phyloP scores from a whole-genome alignment of 495 filamentous ascomycete species.

The Letharia lupina region DNA sequence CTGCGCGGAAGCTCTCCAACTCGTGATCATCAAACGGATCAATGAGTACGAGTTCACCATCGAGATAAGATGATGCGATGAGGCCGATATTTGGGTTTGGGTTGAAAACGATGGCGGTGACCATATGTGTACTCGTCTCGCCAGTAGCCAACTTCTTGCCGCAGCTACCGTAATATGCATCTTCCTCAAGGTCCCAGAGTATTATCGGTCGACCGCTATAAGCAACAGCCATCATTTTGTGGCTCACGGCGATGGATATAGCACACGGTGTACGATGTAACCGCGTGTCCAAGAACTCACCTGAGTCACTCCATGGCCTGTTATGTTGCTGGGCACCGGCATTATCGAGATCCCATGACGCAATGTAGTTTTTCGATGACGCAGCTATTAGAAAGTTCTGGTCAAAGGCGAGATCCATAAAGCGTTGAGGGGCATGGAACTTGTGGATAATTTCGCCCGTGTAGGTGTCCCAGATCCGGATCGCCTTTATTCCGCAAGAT shows the following conservation, averaged over 20 bases:
- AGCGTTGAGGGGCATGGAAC: conserved; percentile 17
- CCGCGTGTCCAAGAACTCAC: not conserved
- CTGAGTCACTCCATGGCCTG: conserved; percentile 17
- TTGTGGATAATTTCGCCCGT: conserved; percentile 17
- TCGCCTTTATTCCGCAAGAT: conserved; percentile 11
- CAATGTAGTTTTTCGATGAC: conserved; percentile 18
- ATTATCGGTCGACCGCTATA: conserved; percentile 23
- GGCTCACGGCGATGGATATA: conserved; percentile 19
- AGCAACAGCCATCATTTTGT: conserved; percentile 24
- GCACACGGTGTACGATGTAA: conserved; percentile 4
- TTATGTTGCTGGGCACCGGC: conserved; percentile 12
- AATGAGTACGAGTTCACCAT: conserved; percentile 29
- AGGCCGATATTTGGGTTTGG: conserved; percentile 28
- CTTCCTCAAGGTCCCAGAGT: conserved; percentile 28
- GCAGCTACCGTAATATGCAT: conserved; percentile 27
- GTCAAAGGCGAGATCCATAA: conserved; percentile 20
- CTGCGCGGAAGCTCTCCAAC: conserved; percentile 14
- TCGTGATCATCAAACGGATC: conserved; percentile 23
- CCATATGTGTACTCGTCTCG: conserved; percentile 23
- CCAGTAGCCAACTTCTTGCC: conserved; percentile 23
- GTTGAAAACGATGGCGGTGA: conserved; percentile 30
- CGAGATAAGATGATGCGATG: conserved; percentile 28
- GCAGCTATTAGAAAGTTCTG: conserved; percentile 20
- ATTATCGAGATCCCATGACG: conserved; percentile 25
- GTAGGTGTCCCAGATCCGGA: conserved; percentile 20